Evolutionary conservation across 2,329 filamentous ascomycete species (phyloP).

Genomic region (Ophiosphaerella korrae): DNA sequence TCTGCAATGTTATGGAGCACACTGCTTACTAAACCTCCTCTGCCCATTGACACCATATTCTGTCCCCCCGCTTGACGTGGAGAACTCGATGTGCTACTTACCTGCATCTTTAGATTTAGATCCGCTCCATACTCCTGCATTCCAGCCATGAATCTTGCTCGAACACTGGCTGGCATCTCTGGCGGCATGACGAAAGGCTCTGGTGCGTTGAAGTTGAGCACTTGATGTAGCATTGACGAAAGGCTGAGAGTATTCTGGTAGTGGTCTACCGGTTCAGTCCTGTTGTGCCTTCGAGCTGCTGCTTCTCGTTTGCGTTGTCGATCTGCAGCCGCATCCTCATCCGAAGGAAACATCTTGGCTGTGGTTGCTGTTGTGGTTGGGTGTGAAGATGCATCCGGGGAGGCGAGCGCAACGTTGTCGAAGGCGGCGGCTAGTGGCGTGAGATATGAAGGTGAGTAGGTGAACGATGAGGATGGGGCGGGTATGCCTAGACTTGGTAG

Average conservation of each 20-base stretch:
- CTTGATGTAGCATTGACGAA: constrained; percentile 14
- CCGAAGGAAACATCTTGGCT: not conserved
- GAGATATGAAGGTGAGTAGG: constrained; percentile 2
- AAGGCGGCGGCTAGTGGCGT: not conserved
- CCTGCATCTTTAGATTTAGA: not conserved
- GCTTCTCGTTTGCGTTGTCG: constrained; percentile 1
- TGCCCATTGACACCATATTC: not conserved
- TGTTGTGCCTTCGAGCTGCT: constrained; percentile 2
- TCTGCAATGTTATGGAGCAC: constrained; percentile 2
- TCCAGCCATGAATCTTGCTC: constrained; percentile 5
- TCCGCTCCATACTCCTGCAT: constrained; percentile 12
- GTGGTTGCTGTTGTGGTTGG: not conserved
- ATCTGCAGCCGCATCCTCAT: not conserved
- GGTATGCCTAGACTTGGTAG: constrained; percentile 2
- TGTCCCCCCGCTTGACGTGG: not conserved
- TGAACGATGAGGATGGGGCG: not conserved
- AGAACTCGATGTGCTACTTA: not conserved
- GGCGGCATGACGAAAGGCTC: constrained; percentile 19
- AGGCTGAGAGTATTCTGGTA: constrained; percentile 7
- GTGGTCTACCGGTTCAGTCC: not conserved
- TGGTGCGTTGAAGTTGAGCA: constrained; percentile 13
- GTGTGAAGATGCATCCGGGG: not conserved
- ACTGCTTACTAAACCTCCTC: not conserved
- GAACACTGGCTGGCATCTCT: constrained; percentile 6
- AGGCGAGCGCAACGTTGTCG: not conserved